Evolutionary conservation across 1,284 basidiomycete genomes (phyloP).

Genomic region (Hortiboletus rubellus): DNA sequence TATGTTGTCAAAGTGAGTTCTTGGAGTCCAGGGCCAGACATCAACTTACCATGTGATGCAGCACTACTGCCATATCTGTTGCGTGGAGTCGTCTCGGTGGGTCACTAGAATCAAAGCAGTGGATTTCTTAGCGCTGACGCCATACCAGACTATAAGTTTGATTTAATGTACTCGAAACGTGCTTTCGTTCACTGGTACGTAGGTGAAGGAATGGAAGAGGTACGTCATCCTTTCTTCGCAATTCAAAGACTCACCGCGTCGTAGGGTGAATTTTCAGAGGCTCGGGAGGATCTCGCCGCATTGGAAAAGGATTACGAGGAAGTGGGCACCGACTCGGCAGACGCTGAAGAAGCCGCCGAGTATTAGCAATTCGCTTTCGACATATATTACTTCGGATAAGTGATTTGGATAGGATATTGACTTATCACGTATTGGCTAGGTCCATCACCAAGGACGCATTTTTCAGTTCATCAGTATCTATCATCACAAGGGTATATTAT

Average conservation of each 20-base stretch:
- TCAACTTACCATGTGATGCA: conserved; percentile 32
- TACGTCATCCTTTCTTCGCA: conserved; percentile 22
- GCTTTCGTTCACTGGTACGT: conserved; percentile 99
- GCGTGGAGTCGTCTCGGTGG: conserved; percentile 91
- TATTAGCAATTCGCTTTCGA: conserved; percentile 48
- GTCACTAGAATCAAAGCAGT: conserved; percentile 12
- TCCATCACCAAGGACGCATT: neutral
- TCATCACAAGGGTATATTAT: neutral
- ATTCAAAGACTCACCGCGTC: conserved; percentile 1
- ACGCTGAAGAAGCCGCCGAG: conserved; percentile 75
- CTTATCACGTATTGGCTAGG: conserved; percentile 10
- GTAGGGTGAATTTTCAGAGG: conserved; percentile 94
- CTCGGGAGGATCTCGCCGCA: conserved; percentile 95
- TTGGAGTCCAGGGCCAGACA: neutral
- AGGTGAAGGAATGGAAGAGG: conserved; percentile 98
- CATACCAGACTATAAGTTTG: conserved; percentile 90
- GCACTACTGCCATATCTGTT: conserved; percentile 91
- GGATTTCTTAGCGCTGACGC: conserved; percentile 14
- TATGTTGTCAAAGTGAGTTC: conserved; percentile 84
- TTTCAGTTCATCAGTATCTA: neutral
- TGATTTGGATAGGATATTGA: conserved; percentile 14
- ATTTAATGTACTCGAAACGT: conserved; percentile 95
- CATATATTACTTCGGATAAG: conserved; percentile 10
- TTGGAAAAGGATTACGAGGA: conserved; percentile 97
- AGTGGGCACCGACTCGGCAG: conserved; percentile 90